Base-by-base conservation (phyloP, 495 filamentous ascomycete genomes). In the Xylaria curta region DNA sequence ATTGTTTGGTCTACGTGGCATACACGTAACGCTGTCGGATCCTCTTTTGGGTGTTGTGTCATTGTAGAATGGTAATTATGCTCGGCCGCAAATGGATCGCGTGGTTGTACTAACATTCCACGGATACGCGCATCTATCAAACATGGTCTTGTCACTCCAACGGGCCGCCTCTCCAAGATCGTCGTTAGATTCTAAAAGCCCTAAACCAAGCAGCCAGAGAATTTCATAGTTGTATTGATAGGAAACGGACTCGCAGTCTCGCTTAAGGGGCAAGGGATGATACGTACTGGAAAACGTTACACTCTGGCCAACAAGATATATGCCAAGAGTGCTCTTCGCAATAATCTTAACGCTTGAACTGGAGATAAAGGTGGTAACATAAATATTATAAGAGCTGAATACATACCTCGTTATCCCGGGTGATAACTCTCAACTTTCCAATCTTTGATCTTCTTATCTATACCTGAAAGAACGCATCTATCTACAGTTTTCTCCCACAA, bases 31-130 rank as follows among this genome's bases (percentile, higher is more conserved):
- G 26, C 26, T 56, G 0, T 31, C 28, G 1, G 1, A 31, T 56
- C 53, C 26, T 24, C 26, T 31, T 56, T 5, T 31, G 5, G 13
- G 15, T 15, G 53, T 17, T 13, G 13, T 56, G 24, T 28, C 53
- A 31, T 56, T 7, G 19, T 21, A 17, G n/a, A 12, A 8, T 21
- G 31, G 19, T 21, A 8, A 19, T 40, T 60, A 36, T 21, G 12
- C 58, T 38, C 33, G 58, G 58, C 33, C 19, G 33, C 7, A 38
- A 38, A 60, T 60, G 33, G 17, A 40, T 60, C 4, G 21, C 38
- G 58, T 60, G 8, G 58, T 60, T 36, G 58, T 33, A 60, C 58
- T 5, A 38, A 19, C 58, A 60, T 60, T 60, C 58, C 33, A 36
- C 31, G 58, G 58, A 21, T 38, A 60, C 19, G 1, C 12, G 15